Evolutionary conservation across 2,329 filamentous ascomycete genomes (phyloP), one percentile per base, ranked within the genome.

Genomic region (Elsinoe ampelina): DNA sequence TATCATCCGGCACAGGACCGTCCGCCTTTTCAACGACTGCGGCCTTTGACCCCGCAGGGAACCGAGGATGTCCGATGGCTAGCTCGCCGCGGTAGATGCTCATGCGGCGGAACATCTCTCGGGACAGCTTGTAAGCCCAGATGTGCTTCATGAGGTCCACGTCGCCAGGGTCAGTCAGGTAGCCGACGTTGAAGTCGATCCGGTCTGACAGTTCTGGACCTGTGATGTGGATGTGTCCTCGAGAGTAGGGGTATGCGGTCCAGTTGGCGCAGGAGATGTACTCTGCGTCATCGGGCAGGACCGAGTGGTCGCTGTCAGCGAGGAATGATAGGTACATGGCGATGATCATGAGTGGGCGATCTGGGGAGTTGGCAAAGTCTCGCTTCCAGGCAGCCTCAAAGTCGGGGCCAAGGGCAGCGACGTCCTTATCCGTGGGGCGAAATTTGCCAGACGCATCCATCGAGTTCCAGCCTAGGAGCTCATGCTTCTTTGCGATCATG

Each of bases 61-160:
- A 74, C 3, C 58, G 55, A 7, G 73, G 73, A 56, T 75, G 72
- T 5, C 62, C 64, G 13, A 60, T 62, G 1, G 63, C 65, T n/a
- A 75, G 57, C 59, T 73, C 70, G 26, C 73, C 73, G 8, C 67
- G 68, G 67, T 77, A 83, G 58, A 75, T 71, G 1, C 73, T 67
- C 63, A 80, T 78, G 12, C 81, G 77, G 2, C 82, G 77, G 19
- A 75, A 71, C 55, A 85, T 76, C 66, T 84, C 82, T 2, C 84
- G 80, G n/a, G 75, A 73, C 62, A 78, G 79, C 68, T 86, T 86
- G 71, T 86, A 86, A 0, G 72, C 76, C 81, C 82, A 85, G 10
- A 82, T 62, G 11, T 80, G 76, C 62, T 76, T 80, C 65, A 78
- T 78, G n/a, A 81, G 67, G 1, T 79, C 76, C 12, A 48, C 30